phyloP scores from a whole-genome alignment of 2,329 filamentous ascomycete species.

The Sclerotinia trifoliorum region DNA sequence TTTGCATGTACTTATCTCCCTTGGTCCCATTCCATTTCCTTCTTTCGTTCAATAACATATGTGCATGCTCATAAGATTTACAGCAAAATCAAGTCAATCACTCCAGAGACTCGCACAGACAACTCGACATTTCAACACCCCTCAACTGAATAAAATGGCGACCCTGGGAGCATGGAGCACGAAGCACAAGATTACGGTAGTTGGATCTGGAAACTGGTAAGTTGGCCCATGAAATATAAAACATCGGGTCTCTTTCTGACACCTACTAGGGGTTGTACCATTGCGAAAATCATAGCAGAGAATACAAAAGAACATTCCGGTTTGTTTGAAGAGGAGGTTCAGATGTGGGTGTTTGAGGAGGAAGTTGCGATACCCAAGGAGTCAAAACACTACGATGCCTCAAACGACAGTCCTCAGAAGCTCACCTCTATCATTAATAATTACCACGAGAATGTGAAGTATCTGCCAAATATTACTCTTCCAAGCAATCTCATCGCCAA shows the following conservation, averaged over 20 bases:
- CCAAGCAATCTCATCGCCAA: conserved; percentile 83
- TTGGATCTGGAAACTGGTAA: conserved; percentile 96
- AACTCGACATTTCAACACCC: conserved; percentile 27
- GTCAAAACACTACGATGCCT: conserved; percentile 69
- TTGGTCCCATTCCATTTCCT: neutral
- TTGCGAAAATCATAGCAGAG: conserved; percentile 94
- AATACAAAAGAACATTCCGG: conserved; percentile 76
- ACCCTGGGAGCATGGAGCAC: conserved; percentile 52
- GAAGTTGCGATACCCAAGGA: conserved; percentile 70
- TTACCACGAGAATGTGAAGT: conserved; percentile 95
- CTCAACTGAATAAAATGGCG: conserved; percentile 38
- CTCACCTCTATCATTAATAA: conserved; percentile 89
- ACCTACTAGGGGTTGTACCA: conserved; percentile 78
- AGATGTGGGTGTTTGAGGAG: conserved; percentile 99
- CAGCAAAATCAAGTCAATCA: conserved; percentile 28
- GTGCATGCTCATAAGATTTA: conserved; percentile 30
- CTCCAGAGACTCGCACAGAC: conserved; percentile 29
- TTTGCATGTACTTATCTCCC: conserved; percentile 5
- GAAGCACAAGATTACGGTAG: conserved; percentile 89
- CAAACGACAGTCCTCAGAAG: conserved; percentile 68
- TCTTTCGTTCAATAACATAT: neutral
- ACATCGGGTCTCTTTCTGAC: conserved; percentile 8
- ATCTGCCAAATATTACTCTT: conserved; percentile 83
- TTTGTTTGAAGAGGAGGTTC: conserved; percentile 82
- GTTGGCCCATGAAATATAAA: conserved; percentile 27